Evolutionary conservation across 306 rosid genomes (phyloP), one percentile per base, ranked within the genome.

Genomic region (Prunus campanulata): DNA sequence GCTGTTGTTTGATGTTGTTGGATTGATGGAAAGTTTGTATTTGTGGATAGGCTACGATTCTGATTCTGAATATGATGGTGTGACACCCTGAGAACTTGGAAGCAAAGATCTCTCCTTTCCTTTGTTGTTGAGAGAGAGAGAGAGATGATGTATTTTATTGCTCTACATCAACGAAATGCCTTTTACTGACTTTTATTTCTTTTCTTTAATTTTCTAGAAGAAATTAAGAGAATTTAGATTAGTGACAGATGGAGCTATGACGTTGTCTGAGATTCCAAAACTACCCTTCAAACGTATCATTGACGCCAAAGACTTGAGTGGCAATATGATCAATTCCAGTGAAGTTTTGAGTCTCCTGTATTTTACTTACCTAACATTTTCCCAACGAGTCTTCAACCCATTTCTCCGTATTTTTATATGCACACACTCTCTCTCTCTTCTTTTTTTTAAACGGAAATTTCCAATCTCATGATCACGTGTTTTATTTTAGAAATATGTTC

Each of bases 361-460:
- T 20, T 4, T 30, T 48, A 20, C 8, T 25, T 50, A 59, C 77
- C 68, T 24, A 73, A 59, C 68, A 12, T 59, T 73, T 72, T 60
- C 65, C 9, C 32, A 25, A 60, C 20, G 1, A 3, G 62, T 56
- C 65, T 60, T 55, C 20, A 6, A 39, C 32, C 12, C 50, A 2
- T 25, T 24, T 25, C 65, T 11, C 35, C 12, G 16, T 18, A 59
- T 47, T 11, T 11, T 47, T 47, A 8, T 47, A 11, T 0, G 50
- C 14, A 47, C 35, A 47, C 50, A 1, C 42, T 35, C 8, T 25
- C 11, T 24, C 18, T 25, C 18, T 24, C 15, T 51, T n/a, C 3
- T 27, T 27, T 1, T 27, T 20, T 51, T 46, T 70, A 51, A 70
- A 39, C 9, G 44, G 44, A 39, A 39, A n/a, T 54, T 39, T 55